Percentiles rank a stretch among this genome's conserved stretches.
phyloP scores from a whole-genome alignment of 495 filamentous ascomycete species.

The Aeminium ludgeri region DNA sequence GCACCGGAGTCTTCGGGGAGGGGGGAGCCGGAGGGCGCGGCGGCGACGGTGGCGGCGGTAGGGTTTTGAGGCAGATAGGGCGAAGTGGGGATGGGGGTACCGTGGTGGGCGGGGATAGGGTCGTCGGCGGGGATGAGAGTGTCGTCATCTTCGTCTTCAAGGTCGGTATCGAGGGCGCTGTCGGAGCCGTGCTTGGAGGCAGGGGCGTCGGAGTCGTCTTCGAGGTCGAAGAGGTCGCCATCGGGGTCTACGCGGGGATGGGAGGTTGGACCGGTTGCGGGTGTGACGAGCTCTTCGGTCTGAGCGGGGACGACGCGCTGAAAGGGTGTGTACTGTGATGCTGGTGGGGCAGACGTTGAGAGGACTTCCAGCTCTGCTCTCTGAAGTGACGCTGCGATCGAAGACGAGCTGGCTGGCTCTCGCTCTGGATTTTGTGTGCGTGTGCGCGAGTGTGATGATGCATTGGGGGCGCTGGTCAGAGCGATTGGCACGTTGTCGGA shows the following conservation, averaged over 20 bases:
- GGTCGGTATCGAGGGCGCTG: slow-evolving; percentile 1
- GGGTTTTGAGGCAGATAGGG: no score
- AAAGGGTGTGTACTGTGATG: no score
- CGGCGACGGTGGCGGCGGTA: neutral
- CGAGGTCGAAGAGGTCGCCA: slow-evolving; percentile 16
- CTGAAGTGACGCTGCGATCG: no score
- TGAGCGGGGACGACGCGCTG: no score
- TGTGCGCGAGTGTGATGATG: slow-evolving; percentile 12
- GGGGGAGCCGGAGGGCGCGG: no score
- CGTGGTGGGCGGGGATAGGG: no score
- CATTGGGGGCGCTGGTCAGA: neutral
- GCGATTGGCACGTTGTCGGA: slow-evolving; percentile 11
- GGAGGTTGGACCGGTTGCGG: no score
- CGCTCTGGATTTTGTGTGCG: slow-evolving; percentile 1
- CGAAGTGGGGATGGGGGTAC: no score
- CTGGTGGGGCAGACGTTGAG: no score
- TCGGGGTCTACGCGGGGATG: slow-evolving; percentile 16
- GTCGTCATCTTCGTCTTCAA: slow-evolving; percentile 5
- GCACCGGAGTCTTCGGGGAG: neutral
- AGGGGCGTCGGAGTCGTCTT: slow-evolving; percentile 5
- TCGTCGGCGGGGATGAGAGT: neutral
- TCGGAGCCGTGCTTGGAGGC: neutral
- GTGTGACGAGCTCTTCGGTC: no score
- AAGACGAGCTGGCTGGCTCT: neutral
- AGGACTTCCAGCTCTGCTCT: no score